Percentiles rank a stretch among this genome's conserved stretches.
phyloP scores from a whole-genome alignment of 1,284 basidiomycete species.

The Puccinia novopanici region DNA sequence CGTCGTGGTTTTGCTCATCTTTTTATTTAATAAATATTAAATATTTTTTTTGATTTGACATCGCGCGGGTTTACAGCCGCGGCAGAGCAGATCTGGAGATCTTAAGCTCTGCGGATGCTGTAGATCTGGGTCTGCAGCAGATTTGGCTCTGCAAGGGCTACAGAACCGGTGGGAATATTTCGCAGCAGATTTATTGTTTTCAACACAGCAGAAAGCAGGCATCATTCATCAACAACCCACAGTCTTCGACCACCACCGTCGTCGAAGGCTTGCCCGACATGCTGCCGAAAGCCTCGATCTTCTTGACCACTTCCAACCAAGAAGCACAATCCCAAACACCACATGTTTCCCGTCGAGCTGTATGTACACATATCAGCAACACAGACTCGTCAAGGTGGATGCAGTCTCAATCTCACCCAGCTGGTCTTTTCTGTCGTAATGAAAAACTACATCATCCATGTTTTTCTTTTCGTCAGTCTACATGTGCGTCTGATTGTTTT shows the following conservation, averaged over 20 bases:
- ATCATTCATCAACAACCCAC: background rate
- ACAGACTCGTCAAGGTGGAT: background rate
- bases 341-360: constrained; percentile 36
- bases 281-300: constrained; percentile 28
- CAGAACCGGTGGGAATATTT: no score
- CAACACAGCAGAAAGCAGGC: no score
- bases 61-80: no score
- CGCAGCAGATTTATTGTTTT: no score
- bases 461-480: background rate
- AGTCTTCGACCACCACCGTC: constrained; percentile 27
- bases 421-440: constrained; percentile 38
- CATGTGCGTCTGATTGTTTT: no score
- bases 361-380: background rate
- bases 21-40: no score
- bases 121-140: no score
- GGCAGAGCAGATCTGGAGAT: no score
- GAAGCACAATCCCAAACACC: constrained; percentile 35
- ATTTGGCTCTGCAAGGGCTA: no score
- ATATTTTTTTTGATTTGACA: no score
- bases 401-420: constrained; percentile 32
- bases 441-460: constrained; percentile 24
- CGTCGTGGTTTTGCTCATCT: no score
- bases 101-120: no score
- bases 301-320: constrained; percentile 29
- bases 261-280: constrained; percentile 21